Base-by-base conservation (phyloP, 345 rosid genomes). In the Excoecaria cochinchinensis region DNA sequence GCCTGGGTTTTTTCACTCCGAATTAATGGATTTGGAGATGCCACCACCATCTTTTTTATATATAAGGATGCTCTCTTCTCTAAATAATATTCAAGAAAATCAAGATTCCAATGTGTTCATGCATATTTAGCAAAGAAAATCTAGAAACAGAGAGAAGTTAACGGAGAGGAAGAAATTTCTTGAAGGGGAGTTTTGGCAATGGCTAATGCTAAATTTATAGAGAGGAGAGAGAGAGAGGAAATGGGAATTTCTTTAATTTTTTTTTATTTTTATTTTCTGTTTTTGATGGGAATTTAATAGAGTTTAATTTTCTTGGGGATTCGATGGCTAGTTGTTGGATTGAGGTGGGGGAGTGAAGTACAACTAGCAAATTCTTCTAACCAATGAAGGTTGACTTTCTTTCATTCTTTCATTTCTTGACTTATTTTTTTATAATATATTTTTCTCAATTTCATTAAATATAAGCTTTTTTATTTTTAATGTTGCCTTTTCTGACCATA, bases 351-450 rank as follows among this genome's bases (percentile, higher is more conserved):
- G 7, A 16, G 31, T 25, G 64, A 70, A 44, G 70, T 44, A 71
- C 80, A 77, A 53, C 75, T 63, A 77, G 57, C 66, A 77, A 77
- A 63, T 24, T 63, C 48, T 22, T 44, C 47, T 57, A 22, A 44
- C 50, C 38, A 17, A 1, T 48, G 22, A 38, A 38, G 24, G 67
- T 76, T 76, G 79, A 76, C 79, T 48, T 39, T 13, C 2, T 59
- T 57, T 48, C 21, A 8, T 9, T 44, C 47, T 36, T 69, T 14
- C 44, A 17, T 69, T 21, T 21, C 4, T 42, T 42, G 48, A 70
- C 51, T n/a, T 6, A 25, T 2, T 42, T 8, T 21, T 56, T 36
- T 3, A 6, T 17, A 4, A 36, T 38, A 63, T 38, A 0, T 31
- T 55, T 1, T 69, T 14, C 19, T 61, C 39, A 3, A 19, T 63